Conservation (phyloP, 768 basidiomycete genomes). For the Suillus lakei region DNA sequence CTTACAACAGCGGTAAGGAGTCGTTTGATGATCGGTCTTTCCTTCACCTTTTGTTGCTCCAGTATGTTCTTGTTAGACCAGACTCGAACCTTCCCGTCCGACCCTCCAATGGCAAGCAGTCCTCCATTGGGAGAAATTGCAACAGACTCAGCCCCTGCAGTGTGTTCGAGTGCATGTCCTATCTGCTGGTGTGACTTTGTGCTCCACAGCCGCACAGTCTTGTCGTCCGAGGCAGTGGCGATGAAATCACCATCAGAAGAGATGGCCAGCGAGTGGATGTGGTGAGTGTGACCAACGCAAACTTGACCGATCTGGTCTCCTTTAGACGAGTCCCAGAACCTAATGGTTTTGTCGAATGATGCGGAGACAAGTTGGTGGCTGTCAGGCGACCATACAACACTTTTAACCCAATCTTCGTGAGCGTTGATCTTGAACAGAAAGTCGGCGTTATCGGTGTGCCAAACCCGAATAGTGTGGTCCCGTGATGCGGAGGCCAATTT, state of each 20-base stretch:
- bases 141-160: neutral
- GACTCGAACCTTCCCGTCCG: constrained; percentile 10
- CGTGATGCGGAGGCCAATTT: constrained; percentile 14
- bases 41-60: neutral
- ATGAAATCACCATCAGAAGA: constrained; percentile 32
- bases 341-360: neutral
- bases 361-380: neutral
- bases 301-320: neutral
- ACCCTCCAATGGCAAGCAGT: constrained; percentile 12
- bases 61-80: neutral
- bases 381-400: constrained; percentile 1
- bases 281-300: constrained; percentile 21
- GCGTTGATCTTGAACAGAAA: neutral
- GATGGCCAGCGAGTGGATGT: constrained; percentile 29
- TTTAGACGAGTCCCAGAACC: neutral
- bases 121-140: neutral
- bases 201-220: constrained; percentile 32
- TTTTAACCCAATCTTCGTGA: neutral
- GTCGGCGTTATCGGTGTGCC: neutral
- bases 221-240: constrained; percentile 36
- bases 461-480: neutral
- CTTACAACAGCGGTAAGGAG: no score
- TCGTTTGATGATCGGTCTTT: no score
- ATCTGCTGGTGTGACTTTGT: neutral
- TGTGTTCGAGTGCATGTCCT: neutral